These are phyloP conservation scores for Citrus australasica DNA, from an alignment of 345 rosid species.

Conservation along the genomic window DNA sequence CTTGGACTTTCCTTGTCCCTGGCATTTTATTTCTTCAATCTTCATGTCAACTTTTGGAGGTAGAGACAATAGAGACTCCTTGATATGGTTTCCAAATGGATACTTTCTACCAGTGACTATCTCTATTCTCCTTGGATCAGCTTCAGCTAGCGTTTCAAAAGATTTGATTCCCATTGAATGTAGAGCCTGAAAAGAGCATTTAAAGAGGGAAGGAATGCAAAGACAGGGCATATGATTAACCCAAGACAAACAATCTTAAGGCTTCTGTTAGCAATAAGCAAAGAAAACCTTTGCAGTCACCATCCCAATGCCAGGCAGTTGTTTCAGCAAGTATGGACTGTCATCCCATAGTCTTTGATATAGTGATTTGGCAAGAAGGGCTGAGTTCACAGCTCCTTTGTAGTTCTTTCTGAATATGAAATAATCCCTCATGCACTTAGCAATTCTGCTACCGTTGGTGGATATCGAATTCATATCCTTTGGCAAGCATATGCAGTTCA, in stretches of 20 bases:
- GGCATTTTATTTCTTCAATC: constrained; percentile 58
- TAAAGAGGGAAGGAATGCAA: constrained; percentile 3
- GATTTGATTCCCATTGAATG: constrained; percentile 85
- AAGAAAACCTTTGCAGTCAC: constrained; percentile 3
- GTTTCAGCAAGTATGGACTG: constrained; percentile 77
- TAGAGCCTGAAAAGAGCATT: constrained; percentile 59
- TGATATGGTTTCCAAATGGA: constrained; percentile 95
- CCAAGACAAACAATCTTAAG: background rate
- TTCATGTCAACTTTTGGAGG: constrained; percentile 79
- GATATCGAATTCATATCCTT: constrained; percentile 88
- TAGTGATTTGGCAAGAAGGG: constrained; percentile 79
- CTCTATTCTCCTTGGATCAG: constrained; percentile 96
- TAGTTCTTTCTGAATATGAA: constrained; percentile 79
- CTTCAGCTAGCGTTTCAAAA: constrained; percentile 79
- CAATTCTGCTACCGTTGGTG: constrained; percentile 78
- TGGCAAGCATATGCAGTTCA: constrained; percentile 19
- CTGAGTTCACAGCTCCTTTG: constrained; percentile 69
- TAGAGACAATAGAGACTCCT: constrained; percentile 77
- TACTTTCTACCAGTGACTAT: constrained; percentile 87
- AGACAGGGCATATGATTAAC: background rate
- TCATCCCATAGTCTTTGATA: constrained; percentile 97
- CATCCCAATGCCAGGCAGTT: constrained; percentile 6
- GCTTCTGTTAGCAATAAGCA: background rate
- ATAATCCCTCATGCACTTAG: constrained; percentile 94
- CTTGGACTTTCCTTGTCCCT: constrained; percentile 56